A percentile compares a stretch with the other conserved stretches of the same genome.
Conservation (phyloP, 768 basidiomycete species). For the Auricularia heimuer region DNA sequence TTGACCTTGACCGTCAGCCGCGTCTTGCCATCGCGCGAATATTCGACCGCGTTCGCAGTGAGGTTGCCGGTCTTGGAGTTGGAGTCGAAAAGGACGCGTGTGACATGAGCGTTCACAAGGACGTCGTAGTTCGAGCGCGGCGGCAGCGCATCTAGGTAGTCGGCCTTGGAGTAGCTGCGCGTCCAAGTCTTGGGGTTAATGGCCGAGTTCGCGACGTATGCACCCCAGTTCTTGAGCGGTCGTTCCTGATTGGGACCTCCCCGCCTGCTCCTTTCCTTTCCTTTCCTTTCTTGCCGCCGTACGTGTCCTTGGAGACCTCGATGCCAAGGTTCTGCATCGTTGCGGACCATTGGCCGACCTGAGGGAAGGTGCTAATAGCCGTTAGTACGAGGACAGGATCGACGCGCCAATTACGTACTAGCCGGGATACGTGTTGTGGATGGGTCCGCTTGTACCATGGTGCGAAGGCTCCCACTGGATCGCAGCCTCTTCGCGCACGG, state of each 20-base stretch:
- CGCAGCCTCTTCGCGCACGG: conserved; percentile 29
- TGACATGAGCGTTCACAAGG: conserved; percentile 49
- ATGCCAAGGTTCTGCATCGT: conserved; percentile 1
- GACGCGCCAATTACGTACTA: background rate
- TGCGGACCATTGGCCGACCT: background rate
- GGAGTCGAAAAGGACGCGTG: conserved; percentile 37
- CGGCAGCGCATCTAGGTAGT: conserved; percentile 56
- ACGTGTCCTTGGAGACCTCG: conserved; percentile 22
- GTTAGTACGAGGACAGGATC: background rate
- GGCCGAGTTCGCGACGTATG: conserved; percentile 44
- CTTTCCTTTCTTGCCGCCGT: conserved; percentile 41
- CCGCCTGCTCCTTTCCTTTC: too few relatives aligned
- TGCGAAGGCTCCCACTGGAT: conserved; percentile 36
- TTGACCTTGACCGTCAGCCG: conserved; percentile 40
- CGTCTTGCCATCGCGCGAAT: conserved; percentile 26
- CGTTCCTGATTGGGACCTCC: too few relatives aligned
- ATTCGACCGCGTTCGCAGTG: conserved; percentile 39
- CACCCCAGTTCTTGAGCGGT: conserved; percentile 40
- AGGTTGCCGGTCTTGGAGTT: conserved; percentile 22
- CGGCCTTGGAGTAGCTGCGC: conserved; percentile 53
- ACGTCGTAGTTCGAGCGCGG: conserved; percentile 56
- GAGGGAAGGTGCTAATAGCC: background rate
- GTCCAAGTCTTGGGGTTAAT: conserved; percentile 59
- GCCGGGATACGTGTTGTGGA: conserved; percentile 29
- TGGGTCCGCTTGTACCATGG: conserved; percentile 45